Conservation (phyloP, 1,284 basidiomycete genomes). For the Naganishia sp. region DNA sequence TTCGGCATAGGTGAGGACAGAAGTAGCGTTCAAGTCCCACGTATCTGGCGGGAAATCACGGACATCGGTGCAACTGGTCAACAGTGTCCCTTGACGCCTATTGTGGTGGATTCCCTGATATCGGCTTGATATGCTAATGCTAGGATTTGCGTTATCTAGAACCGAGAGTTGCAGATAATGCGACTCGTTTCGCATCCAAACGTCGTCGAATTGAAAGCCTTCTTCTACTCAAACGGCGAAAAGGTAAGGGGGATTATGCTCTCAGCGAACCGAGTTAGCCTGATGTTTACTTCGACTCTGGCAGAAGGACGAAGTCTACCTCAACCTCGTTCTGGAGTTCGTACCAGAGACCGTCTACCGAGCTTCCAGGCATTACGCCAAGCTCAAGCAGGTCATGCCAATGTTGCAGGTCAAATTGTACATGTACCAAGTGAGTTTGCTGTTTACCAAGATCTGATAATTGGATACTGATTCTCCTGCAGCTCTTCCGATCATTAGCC, state of each 20-base stretch:
- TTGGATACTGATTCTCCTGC: slow-evolving; percentile 28
- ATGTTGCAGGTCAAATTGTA: slow-evolving; percentile 91
- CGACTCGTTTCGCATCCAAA: slow-evolving; percentile 95
- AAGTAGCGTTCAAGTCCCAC: not conserved
- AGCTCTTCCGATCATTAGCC: slow-evolving; percentile 92
- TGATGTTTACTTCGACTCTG: slow-evolving; percentile 24
- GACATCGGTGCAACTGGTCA: too few species aligned
- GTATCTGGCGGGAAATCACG: too few species aligned
- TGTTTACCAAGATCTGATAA: too few species aligned
- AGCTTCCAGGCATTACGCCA: slow-evolving; percentile 96
- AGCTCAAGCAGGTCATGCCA: slow-evolving; percentile 99
- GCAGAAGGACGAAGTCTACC: slow-evolving; percentile 99
- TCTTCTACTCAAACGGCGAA: slow-evolving; percentile 99
- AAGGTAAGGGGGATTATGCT: slow-evolving; percentile 65
- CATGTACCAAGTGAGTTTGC: slow-evolving; percentile 52
- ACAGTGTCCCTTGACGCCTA: not conserved
- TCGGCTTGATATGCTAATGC: slow-evolving; percentile 11
- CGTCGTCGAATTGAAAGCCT: slow-evolving; percentile 94
- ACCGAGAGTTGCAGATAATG: slow-evolving; percentile 99
- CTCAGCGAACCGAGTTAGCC: slow-evolving; percentile 23
- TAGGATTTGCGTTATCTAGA: slow-evolving; percentile 60
- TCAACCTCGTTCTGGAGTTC: slow-evolving; percentile 98
- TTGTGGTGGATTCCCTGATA: not conserved
- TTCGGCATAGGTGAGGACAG: not conserved
- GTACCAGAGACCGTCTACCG: slow-evolving; percentile 99